phyloP scores from a whole-genome alignment of 495 filamentous ascomycete species.

The Schizothecium vesticola region DNA sequence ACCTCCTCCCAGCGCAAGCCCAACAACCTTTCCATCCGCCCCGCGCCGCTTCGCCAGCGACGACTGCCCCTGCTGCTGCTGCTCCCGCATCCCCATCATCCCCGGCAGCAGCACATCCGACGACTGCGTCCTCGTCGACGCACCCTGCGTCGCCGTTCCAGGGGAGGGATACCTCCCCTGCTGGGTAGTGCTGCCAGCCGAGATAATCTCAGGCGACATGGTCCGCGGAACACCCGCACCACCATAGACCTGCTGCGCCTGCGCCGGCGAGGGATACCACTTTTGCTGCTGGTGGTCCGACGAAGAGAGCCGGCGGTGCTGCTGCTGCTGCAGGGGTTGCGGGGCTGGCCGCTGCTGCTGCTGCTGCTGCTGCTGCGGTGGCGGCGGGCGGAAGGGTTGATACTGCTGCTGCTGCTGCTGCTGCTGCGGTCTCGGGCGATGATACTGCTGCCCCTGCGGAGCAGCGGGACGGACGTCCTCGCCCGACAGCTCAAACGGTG shows the following conservation, averaged over 20 bases:
- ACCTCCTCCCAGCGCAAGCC: conserved; percentile 30
- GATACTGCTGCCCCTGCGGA: not conserved
- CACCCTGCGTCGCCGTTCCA: too few relatives aligned
- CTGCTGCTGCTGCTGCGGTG: too few relatives aligned
- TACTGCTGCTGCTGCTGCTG: not conserved
- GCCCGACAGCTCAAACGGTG: not conserved
- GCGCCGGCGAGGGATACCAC: not conserved
- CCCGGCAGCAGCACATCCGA: not conserved
- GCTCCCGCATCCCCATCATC: not conserved
- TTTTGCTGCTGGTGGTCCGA: not conserved
- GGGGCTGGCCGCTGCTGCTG: not conserved
- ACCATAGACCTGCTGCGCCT: not conserved
- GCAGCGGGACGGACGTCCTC: not conserved
- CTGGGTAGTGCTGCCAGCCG: not conserved
- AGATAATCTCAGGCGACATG: not conserved
- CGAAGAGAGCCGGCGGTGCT: not conserved
- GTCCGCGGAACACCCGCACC: not conserved
- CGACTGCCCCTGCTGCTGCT: not conserved
- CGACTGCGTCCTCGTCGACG: not conserved
- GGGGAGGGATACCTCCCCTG: conserved; percentile 18
- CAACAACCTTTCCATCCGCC: conserved; percentile 35
- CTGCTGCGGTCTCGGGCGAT: not conserved
- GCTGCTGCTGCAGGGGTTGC: not conserved
- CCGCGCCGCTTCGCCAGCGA: conserved; percentile 45
- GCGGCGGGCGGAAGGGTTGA: not conserved